Evolutionary conservation across 2,329 filamentous ascomycete species (phyloP), one percentile per base, ranked within the genome.

Genomic region (Drechslerella stenobrocha): DNA sequence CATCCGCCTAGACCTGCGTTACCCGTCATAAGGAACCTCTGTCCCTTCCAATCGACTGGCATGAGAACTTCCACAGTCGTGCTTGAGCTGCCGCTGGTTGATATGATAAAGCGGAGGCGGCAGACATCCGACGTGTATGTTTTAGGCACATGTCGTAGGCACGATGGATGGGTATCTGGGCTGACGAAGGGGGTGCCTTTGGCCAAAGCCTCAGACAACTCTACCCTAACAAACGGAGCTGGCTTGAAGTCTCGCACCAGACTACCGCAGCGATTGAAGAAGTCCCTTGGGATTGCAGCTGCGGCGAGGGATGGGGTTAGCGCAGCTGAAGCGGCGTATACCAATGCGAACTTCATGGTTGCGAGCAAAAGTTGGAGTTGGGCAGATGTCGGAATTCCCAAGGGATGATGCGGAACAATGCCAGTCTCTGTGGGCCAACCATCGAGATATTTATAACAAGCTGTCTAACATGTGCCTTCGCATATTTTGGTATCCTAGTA

Each of bases 1-100:
- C 53, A 60, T 35, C 56, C 56, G 30, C 47, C 56, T 2, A 60
- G 30, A 6, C 56, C 56, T 18, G 24, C 46, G 15, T 60, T 60
- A 0, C 56, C 56, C 1, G 50, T 23, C 47, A 60, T 40, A 11
- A 60, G 20, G 24, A 52, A 60, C 11, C 56, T 52, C 6, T 46
- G 34, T 18, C 40, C 15, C 20, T 32, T 20, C 47, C 47, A 61
- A 3, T 52, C 48, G 13, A 23, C 34, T 11, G 57, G 57, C 24
- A 61, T 22, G 30, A 50, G 55, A 11, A 30, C 24, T 26, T 61
- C 57, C 3, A 53, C 40, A 15, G 15, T 15, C 7, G 55, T 48
- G 18, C 24, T 37, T 4, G 57, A 61, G 1, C 9, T 53, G 8
- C 15, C 24, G 24, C 47, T 32, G 6, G 57, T 61, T 1, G 32